Evolutionary conservation across 805 yeast genomes (phyloP).

Genomic region (Hyphopichia homilentoma): DNA sequence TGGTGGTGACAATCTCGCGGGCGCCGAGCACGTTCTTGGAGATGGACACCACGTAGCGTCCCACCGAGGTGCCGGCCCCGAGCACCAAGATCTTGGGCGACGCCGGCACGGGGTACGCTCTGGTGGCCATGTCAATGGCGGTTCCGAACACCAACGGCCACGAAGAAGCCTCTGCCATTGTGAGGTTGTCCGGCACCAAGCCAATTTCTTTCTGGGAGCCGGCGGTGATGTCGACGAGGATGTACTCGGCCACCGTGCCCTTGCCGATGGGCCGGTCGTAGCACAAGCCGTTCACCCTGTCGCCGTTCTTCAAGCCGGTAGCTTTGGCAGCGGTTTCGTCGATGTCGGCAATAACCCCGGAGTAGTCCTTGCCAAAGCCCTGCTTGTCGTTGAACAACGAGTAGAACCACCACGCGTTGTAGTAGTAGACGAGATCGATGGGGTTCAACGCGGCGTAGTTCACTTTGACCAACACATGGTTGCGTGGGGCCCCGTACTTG

Average conservation of each 20-base stretch:
- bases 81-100: slow-evolving; percentile 54
- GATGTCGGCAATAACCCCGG: slow-evolving; percentile 29
- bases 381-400: slow-evolving; percentile 9
- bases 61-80: slow-evolving; percentile 76
- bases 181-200: slow-evolving; percentile 42
- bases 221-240: slow-evolving; percentile 39
- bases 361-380: slow-evolving; percentile 30
- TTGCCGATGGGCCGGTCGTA: slow-evolving; percentile 11
- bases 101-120: slow-evolving; percentile 29
- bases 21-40: slow-evolving; percentile 45
- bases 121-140: slow-evolving; percentile 43
- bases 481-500: slow-evolving; percentile 9
- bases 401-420: slow-evolving; percentile 9
- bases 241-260: slow-evolving; percentile 49
- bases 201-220: too few relatives aligned
- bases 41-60: slow-evolving; percentile 52
- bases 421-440: slow-evolving; percentile 22
- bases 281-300: slow-evolving; percentile 27
- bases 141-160: slow-evolving; percentile 64
- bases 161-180: slow-evolving; percentile 58
- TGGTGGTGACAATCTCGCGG: slow-evolving; percentile 51
- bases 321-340: slow-evolving; percentile 20
- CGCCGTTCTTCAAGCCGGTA: slow-evolving; percentile 22
- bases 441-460: slow-evolving; percentile 33
- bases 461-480: slow-evolving; percentile 26